Evolutionary conservation across 257 asterid genomes (phyloP), one percentile per base, ranked within the genome.

Genomic region (Fraxinus excelsior): DNA sequence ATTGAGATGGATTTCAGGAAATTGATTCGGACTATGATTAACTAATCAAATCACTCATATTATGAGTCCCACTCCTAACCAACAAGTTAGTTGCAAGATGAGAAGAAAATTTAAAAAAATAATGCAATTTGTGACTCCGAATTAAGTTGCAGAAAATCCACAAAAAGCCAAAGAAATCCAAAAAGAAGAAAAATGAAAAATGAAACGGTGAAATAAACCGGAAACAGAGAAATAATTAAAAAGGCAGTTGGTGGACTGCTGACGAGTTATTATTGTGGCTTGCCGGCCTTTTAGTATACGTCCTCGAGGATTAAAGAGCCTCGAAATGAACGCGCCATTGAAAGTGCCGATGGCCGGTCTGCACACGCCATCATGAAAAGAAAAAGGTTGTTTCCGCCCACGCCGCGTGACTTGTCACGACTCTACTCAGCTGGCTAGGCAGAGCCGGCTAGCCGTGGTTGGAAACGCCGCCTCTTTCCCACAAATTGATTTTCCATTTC

Each of bases 281-380:
- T 72, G 35, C 51, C 70, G 42, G 71, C 72, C 60, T 71, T 32
- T 16, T 14, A 25, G 65, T 72, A n/a, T 70, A 73, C 76, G 76
- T 31, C 2, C 37, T 35, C 7, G 49, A 28, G 69, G 13, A 35
- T 35, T 32, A 44, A 80, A 23, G 76, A 38, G 60, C 82, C 74
- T 84, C 46, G 72, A 74, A 58, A 79, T 76, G 31, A 65, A 80
- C 74, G 84, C 77, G 76, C 74, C 74, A 64, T 65, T 65, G 76
- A 79, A 78, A 66, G 11, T 73, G 77, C 68, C 79, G 67, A 32
- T 70, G 80, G 77, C 81, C 82, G 53, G 53, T 73, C 21, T 51
- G 77, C 79, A 64, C 83, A 67, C 82, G 82, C 82, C 77, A 80
- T 82, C 16, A 76, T 80, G 31, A 34, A 46, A n/a, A 26, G 38